Evolutionary conservation across 192 early-diverging fungal genomes (phyloP).

Genomic region (Umbelopsis vinacea): DNA sequence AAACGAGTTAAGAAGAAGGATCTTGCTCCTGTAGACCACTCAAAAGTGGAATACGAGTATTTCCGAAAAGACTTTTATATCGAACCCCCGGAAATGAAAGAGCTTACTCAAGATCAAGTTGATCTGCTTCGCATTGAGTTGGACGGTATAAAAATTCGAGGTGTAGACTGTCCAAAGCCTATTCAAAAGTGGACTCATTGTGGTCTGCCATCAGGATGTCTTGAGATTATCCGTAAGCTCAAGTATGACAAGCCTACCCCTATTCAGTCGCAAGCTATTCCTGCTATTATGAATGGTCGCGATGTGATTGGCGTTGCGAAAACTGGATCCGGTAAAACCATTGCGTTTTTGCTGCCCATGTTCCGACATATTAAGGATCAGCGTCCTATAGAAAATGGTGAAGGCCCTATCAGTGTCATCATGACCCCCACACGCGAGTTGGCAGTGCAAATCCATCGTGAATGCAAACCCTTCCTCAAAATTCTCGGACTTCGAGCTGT

Average conservation of each 20-base stretch:
- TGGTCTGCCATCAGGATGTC: slow-evolving; percentile 82
- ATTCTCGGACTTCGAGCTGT: slow-evolving; percentile 85
- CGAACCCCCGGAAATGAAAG: slow-evolving; percentile 88
- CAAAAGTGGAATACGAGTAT: slow-evolving; percentile 79
- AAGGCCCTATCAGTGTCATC: slow-evolving; percentile 85
- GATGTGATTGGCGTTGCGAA: slow-evolving; percentile 97
- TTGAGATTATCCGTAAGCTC: slow-evolving; percentile 79
- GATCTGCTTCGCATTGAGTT: slow-evolving; percentile 82
- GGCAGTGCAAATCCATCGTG: slow-evolving; percentile 91
- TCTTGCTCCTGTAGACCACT: slow-evolving; percentile 84
- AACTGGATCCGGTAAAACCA: slow-evolving; percentile 92
- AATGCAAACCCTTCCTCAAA: slow-evolving; percentile 89
- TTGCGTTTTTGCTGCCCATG: slow-evolving; percentile 94
- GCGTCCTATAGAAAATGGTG: slow-evolving; percentile 71
- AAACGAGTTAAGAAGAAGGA: slow-evolving; percentile 93
- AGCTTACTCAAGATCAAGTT: slow-evolving; percentile 83
- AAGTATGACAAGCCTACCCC: slow-evolving; percentile 87
- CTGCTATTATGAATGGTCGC: slow-evolving; percentile 93
- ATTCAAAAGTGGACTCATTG: slow-evolving; percentile 94
- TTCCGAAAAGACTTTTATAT: slow-evolving; percentile 96
- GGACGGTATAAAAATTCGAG: slow-evolving; percentile 93
- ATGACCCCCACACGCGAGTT: slow-evolving; percentile 95
- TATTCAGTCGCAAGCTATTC: slow-evolving; percentile 93
- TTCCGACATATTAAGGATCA: slow-evolving; percentile 95
- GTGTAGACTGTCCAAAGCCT: slow-evolving; percentile 90